Conservation (phyloP, 2,329 filamentous ascomycete genomes). For the Ophiognomonia clavigignenti-juglandacearum region DNA sequence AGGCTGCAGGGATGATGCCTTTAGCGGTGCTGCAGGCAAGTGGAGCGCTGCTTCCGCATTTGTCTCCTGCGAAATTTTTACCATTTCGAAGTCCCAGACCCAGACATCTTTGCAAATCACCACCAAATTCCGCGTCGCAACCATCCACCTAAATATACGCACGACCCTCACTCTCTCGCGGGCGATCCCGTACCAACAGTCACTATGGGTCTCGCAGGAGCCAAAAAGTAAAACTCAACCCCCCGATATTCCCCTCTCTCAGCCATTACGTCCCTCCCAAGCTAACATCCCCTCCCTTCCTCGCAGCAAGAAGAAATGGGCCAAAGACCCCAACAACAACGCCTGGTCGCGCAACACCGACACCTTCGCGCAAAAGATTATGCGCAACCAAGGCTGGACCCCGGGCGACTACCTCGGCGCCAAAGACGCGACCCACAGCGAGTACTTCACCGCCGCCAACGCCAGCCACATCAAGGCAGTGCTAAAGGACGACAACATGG, state of each 20-base stretch:
- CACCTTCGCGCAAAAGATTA: slow-evolving; percentile 84
- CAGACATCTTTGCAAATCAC: not conserved
- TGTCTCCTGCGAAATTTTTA: slow-evolving; percentile 15
- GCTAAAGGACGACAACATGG: slow-evolving; percentile 87
- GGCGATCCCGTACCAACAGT: not conserved
- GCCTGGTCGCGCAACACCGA: slow-evolving; percentile 80
- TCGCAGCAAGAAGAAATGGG: slow-evolving; percentile 64
- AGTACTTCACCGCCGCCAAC: slow-evolving; percentile 74
- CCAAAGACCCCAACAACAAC: slow-evolving; percentile 91
- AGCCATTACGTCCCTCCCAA: not conserved
- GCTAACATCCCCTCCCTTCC: slow-evolving; percentile 3
- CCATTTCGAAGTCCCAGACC: not conserved
- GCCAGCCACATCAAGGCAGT: slow-evolving; percentile 79
- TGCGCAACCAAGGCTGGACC: slow-evolving; percentile 84
- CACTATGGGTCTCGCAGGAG: slow-evolving; percentile 63
- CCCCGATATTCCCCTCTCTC: too few relatives aligned
- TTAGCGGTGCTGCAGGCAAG: not conserved
- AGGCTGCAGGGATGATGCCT: not conserved
- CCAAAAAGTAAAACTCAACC: slow-evolving; percentile 52
- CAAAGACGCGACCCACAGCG: slow-evolving; percentile 67
- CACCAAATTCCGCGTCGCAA: not conserved
- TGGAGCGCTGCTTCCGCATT: not conserved
- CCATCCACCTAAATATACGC: not conserved
- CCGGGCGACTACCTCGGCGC: slow-evolving; percentile 80
- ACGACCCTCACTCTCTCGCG: not conserved